Percentiles rank a stretch among this genome's conserved stretches.
Conservation (phyloP, 1,284 basidiomycete species). For the Puccinia polysora region DNA sequence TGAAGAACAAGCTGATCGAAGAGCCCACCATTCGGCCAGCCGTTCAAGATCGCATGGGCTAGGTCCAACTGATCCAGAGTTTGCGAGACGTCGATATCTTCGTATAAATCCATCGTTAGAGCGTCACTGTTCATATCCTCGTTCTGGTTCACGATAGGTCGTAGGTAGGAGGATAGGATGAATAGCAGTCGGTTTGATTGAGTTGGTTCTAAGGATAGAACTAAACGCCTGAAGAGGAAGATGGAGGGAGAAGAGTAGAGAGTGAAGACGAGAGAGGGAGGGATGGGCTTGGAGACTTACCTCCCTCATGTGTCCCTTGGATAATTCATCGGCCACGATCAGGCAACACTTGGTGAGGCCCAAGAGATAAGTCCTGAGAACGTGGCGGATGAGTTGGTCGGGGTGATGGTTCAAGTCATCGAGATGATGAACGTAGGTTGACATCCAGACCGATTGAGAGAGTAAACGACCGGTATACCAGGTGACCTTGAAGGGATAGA, state of each 20-base stretch:
- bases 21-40: constrained; percentile 12
- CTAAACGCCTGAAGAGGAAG: constrained; percentile 19
- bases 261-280: constrained; percentile 28
- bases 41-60: constrained; percentile 24
- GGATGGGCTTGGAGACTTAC: constrained; percentile 62
- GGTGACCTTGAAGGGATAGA: constrained; percentile 61
- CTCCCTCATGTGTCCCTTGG: constrained; percentile 68
- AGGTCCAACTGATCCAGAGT: constrained; percentile 21
- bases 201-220: constrained; percentile 41
- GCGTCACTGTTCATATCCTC: constrained; percentile 32
- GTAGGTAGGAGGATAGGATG: no score
- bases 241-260: constrained; percentile 16
- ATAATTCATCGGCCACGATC: constrained; percentile 72
- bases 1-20: background rate
- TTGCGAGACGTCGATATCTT: constrained; percentile 26
- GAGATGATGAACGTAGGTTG: constrained; percentile 70
- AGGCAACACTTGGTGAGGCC: constrained; percentile 78
- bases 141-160: constrained; percentile 21
- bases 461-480: constrained; percentile 81
- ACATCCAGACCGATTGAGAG: constrained; percentile 77
- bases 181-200: constrained; percentile 45
- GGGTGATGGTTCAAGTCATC: constrained; percentile 54
- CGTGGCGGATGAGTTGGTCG: constrained; percentile 62
- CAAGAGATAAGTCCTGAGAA: constrained; percentile 67
- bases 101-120: constrained; percentile 23